Conservation (phyloP, 768 basidiomycete species). For the Tylopilus rubrobrunneus region DNA sequence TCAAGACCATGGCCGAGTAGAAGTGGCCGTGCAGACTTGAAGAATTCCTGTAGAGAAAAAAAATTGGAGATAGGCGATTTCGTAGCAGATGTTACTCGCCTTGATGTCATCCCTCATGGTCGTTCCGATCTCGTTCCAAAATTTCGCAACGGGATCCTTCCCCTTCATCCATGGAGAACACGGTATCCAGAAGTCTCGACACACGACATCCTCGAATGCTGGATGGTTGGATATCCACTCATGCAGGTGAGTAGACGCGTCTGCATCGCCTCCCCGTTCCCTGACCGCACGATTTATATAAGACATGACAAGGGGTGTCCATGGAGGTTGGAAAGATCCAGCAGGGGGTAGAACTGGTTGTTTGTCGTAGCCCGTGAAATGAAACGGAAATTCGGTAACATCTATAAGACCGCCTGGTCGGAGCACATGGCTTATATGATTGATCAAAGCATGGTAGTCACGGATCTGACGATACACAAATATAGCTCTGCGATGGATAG, state of each 20-base stretch:
- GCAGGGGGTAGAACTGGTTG: slow-evolving; percentile 41
- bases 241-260: slow-evolving; percentile 55
- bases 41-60: slow-evolving; percentile 46
- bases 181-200: slow-evolving; percentile 61
- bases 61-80: neutral
- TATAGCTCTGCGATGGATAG: slow-evolving; percentile 14
- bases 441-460: slow-evolving; percentile 59
- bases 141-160: slow-evolving; percentile 20
- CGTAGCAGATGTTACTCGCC: slow-evolving; percentile 31
- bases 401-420: slow-evolving; percentile 68
- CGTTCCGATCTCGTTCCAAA: slow-evolving; percentile 40
- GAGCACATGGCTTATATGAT: slow-evolving; percentile 63
- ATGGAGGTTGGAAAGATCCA: slow-evolving; percentile 46
- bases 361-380: slow-evolving; percentile 52
- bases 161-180: slow-evolving; percentile 46
- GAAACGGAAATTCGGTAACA: slow-evolving; percentile 67
- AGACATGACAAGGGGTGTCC: slow-evolving; percentile 61
- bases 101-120: slow-evolving; percentile 57
- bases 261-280: slow-evolving; percentile 55
- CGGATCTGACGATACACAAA: slow-evolving; percentile 47
- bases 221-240: slow-evolving; percentile 54
- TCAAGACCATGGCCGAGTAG: slow-evolving; percentile 61
- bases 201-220: slow-evolving; percentile 55
- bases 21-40: slow-evolving; percentile 63
- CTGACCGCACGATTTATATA: slow-evolving; percentile 50